Conservation (phyloP, 768 basidiomycete genomes). For the Kwoniella mangroviensis region DNA sequence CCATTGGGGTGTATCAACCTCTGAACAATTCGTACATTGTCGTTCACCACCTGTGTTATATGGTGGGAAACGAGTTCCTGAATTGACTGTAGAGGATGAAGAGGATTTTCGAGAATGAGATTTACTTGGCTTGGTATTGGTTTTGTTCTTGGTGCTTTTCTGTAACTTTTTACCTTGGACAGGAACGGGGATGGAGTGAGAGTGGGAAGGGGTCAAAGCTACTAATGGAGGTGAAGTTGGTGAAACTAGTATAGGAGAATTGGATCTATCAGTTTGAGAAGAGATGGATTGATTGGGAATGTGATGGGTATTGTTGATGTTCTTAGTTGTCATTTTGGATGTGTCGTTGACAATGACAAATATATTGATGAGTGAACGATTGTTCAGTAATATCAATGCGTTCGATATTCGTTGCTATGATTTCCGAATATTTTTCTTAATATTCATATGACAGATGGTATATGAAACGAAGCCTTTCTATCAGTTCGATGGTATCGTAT, state of each 20-base stretch:
- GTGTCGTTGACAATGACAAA: no score
- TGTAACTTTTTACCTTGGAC: not conserved
- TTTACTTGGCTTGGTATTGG: not conserved
- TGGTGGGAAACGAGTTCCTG: conserved; percentile 23
- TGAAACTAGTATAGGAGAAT: conserved; percentile 1
- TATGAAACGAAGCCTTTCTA: no score
- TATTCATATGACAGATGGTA: no score
- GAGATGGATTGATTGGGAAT: conserved; percentile 2
- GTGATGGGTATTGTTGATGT: not conserved
- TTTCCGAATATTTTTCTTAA: no score
- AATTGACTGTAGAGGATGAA: not conserved
- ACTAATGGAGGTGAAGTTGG: conserved; percentile 8
- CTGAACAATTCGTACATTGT: conserved; percentile 44
- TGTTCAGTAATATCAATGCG: no score
- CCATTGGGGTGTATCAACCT: conserved; percentile 45
- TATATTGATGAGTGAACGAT: no score
- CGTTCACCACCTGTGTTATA: conserved; percentile 19
- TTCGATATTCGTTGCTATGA: no score
- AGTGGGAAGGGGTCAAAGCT: conserved; percentile 2
- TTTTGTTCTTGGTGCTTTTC: not conserved
- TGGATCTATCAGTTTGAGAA: not conserved
- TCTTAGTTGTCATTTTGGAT: not conserved
- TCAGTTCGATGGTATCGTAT: no score
- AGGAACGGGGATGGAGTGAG: not conserved
- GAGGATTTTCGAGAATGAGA: not conserved